Evolutionary conservation across 495 filamentous ascomycete species (phyloP).

Genomic region (Penicillium roqueforti): DNA sequence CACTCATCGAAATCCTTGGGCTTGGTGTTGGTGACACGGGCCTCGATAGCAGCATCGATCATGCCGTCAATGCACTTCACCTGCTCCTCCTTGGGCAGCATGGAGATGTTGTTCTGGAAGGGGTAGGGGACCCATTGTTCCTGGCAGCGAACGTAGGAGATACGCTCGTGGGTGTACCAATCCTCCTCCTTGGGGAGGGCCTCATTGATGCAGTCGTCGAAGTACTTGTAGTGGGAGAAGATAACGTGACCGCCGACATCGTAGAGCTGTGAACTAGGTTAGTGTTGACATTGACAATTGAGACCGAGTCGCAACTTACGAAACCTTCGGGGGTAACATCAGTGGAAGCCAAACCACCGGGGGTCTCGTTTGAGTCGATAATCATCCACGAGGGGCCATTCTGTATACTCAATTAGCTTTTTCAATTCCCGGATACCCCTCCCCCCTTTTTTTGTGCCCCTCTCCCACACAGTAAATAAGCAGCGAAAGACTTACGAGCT

Average conservation of each 20-base stretch:
- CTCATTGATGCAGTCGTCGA: constrained; percentile 97
- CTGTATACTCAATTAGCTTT: constrained; percentile 40
- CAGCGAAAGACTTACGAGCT: constrained; percentile 64
- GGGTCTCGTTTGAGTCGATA: constrained; percentile 86
- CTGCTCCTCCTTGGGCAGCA: constrained; percentile 96
- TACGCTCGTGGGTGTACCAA: constrained; percentile 97
- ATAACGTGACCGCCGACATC: constrained; percentile 99
- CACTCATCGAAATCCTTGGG: constrained; percentile 97
- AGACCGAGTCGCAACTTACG: constrained; percentile 56
- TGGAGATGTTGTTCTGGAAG: constrained; percentile 99
- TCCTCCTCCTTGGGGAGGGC: constrained; percentile 88
- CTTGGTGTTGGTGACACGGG: constrained; percentile 80
- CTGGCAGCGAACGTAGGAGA: constrained; percentile 98
- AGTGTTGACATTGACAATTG: constrained; percentile 5
- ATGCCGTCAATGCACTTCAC: constrained; percentile 93
- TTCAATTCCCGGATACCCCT: constrained; percentile 18
- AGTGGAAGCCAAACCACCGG: constrained; percentile 94
- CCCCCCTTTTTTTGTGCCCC: constrained; percentile 17
- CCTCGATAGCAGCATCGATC: constrained; percentile 90
- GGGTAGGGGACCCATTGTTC: constrained; percentile 95
- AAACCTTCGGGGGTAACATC: constrained; percentile 96
- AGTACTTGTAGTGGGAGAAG: constrained; percentile 99
- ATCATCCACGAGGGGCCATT: constrained; percentile 93
- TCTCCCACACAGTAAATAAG: constrained; percentile 9
- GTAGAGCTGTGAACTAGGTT: constrained; percentile 65